Evolutionary conservation across 176 grass and related monocot genomes (phyloP), one percentile per base, ranked within the genome.

Genomic region (Aegilops speltoides): DNA sequence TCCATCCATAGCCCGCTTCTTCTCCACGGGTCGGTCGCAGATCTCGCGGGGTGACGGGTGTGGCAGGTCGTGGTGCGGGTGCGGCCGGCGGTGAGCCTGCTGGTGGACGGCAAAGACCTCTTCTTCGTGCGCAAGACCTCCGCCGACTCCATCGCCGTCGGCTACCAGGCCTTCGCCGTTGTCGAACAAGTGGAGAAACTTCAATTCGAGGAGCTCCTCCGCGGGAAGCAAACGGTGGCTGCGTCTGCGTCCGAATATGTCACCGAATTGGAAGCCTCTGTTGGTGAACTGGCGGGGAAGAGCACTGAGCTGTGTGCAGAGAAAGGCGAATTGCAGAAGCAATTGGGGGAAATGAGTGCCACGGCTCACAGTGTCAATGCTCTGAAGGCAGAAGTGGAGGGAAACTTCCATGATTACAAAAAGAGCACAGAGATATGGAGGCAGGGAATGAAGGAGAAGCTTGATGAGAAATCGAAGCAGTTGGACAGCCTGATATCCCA

Each of bases 171-270:
- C 28, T 28, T 28, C 28, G 2, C 28, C 28, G 1, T 28, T 2
- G 28, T 28, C n/a, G n/a, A n/a, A n/a, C 66, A 74, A 1, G 78
- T 13, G 2, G 84, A 81, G 68, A 83, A 84, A 0, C 68, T 17
- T 33, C 19, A 10, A 14, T 14, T 72, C 5, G 4, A 50, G 48
- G 93, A 94, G 70, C 32, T 36, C 73, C 65, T 94, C 0, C 4
- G 12, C 1, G 9, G 23, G 33, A 89, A 77, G 71, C 87, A 90
- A 11, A 70, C 66, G 0, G 74, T 71, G 24, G 69, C 26, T 1
- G 79, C 6, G 2, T 78, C 36, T 2, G 68, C 28, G 19, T 61
- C 80, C 3, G 1, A 26, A 5, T 5, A 10, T 10, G 81, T 31
- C 23, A 23, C 25, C 2, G 25, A 63, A 46, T 25, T 78, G 68